phyloP scores from a whole-genome alignment of 1,139 yeast genomes.

The Magnusiomyces clavatus region DNA sequence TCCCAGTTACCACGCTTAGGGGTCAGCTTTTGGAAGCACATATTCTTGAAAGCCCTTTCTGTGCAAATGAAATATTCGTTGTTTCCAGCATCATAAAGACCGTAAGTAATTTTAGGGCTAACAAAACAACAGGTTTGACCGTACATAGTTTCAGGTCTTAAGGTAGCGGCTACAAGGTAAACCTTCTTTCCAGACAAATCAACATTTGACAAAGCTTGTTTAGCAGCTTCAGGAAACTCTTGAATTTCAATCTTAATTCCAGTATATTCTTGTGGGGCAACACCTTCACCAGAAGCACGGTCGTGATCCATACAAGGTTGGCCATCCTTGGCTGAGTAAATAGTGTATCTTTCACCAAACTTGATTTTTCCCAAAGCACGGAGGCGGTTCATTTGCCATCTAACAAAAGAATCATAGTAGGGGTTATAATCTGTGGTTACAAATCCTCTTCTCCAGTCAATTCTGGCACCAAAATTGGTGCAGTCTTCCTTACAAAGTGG shows the following conservation, averaged over 20 bases:
- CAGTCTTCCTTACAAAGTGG: slow-evolving; percentile 81
- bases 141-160: slow-evolving; percentile 98
- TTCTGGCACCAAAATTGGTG: slow-evolving; percentile 78
- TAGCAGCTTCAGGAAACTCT: slow-evolving; percentile 52
- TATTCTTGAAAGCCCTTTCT: slow-evolving; percentile 95
- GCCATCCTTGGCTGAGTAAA: slow-evolving; percentile 94
- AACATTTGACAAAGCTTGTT: slow-evolving; percentile 42
- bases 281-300: slow-evolving; percentile 95
- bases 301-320: slow-evolving; percentile 99
- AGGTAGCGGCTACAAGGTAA: slow-evolving; percentile 89
- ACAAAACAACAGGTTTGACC: slow-evolving; percentile 98
- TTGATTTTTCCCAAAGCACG: slow-evolving; percentile 84
- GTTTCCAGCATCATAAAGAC: slow-evolving; percentile 83
- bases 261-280: slow-evolving; percentile 91
- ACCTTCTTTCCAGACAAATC: slow-evolving; percentile 51
- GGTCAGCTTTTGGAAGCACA: slow-evolving; percentile 90
- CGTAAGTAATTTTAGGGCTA: slow-evolving; percentile 88
- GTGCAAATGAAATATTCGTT: slow-evolving; percentile 76
- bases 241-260: slow-evolving; percentile 77
- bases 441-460: slow-evolving; percentile 97
- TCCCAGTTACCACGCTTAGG: slow-evolving; percentile 77
- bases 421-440: slow-evolving; percentile 94
- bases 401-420: slow-evolving; percentile 87
- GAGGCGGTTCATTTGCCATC: slow-evolving; percentile 94
- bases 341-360: slow-evolving; percentile 97